Conservation (phyloP, 257 asterid species). For the Solanum lycopersicoides region DNA sequence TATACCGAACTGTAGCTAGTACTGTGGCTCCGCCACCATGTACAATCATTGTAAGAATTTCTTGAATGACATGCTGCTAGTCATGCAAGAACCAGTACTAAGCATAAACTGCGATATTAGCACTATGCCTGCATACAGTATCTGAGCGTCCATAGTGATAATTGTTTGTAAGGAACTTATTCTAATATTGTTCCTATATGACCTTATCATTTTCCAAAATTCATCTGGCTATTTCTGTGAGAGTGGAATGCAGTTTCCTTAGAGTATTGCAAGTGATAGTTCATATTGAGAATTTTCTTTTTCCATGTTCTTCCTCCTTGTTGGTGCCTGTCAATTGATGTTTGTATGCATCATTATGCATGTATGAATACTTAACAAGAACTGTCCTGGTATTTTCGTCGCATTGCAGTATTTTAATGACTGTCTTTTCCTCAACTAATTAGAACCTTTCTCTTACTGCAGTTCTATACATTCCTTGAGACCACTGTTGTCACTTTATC, state of each 20-base stretch:
- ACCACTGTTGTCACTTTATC: constrained; percentile 74
- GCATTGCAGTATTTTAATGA: background rate
- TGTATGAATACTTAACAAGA: background rate
- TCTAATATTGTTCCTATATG: background rate
- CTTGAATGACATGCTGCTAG: background rate
- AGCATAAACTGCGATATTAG: background rate
- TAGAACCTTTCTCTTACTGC: constrained; percentile 23
- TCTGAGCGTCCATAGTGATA: background rate
- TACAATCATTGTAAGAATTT: background rate
- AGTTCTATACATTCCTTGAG: constrained; percentile 95
- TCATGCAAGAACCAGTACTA: background rate
- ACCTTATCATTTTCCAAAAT: background rate
- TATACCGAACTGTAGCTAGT: background rate
- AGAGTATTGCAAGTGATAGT: background rate
- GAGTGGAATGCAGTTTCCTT: background rate
- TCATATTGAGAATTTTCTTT: background rate
- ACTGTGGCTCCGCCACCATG: background rate
- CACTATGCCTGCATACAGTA: background rate
- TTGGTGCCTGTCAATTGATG: background rate
- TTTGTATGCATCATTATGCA: background rate
- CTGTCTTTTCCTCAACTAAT: background rate
- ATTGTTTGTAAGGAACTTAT: background rate
- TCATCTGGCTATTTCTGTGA: background rate
- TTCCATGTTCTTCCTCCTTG: background rate
- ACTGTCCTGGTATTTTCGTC: background rate